Conservation (phyloP, 176 grass and related monocot species). For the Cenchrus purpureus region DNA sequence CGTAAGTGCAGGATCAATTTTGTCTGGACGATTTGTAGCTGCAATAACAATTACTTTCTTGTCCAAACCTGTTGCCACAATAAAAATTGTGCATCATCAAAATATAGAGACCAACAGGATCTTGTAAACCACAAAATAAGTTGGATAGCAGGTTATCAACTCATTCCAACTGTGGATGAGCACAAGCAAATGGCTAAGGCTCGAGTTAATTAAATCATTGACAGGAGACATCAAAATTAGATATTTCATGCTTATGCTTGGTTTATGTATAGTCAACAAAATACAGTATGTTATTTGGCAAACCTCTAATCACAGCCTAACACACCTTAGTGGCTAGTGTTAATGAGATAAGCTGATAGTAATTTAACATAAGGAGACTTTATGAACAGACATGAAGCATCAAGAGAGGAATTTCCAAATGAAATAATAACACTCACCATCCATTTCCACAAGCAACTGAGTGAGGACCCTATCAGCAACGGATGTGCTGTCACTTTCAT, state of each 20-base stretch:
- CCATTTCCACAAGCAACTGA: constrained; percentile 95
- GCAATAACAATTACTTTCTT: constrained; percentile 60
- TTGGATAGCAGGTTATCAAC: neutral
- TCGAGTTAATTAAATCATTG: neutral
- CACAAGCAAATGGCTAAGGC: constrained; percentile 3
- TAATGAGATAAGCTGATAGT: neutral
- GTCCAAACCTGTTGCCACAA: constrained; percentile 72
- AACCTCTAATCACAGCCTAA: neutral
- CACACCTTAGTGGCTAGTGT: neutral
- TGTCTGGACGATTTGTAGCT: constrained; percentile 41
- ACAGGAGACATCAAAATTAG: constrained; percentile 21
- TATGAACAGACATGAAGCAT: constrained; percentile 1
- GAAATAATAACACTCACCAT: constrained; percentile 61
- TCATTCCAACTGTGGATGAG: neutral
- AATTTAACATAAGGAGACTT: neutral
- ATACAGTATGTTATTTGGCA: neutral
- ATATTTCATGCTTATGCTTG: constrained; percentile 33
- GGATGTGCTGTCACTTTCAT: constrained; percentile 66
- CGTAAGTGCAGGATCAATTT: constrained; percentile 90
- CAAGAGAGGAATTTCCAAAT: constrained; percentile 1
- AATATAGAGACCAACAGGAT: neutral
- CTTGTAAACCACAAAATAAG: neutral
- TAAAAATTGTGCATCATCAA: constrained; percentile 30
- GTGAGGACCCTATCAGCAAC: constrained; percentile 84
- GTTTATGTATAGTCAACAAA: neutral